Percentiles rank a stretch among this genome's conserved stretches.
These are phyloP conservation scores for Ocimum tenuiflorum DNA, from an alignment of 257 asterid genomes.

Conservation along the genomic window DNA sequence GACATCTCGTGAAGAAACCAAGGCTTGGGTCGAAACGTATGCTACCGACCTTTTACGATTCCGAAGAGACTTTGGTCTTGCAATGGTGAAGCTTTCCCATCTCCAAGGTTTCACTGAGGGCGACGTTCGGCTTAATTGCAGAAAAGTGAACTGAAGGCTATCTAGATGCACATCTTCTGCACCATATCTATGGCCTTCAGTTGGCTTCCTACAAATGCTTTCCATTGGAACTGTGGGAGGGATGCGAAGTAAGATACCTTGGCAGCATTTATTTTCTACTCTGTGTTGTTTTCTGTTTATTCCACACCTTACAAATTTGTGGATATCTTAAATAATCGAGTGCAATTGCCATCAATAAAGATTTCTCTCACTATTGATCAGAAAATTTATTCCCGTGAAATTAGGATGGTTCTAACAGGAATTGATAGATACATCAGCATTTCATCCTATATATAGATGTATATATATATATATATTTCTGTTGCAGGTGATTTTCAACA, in stretches of 20 bases:
- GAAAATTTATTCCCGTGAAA: too few relatives aligned
- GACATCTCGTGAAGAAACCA: conserved; percentile 45
- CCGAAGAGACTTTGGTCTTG: conserved; percentile 44
- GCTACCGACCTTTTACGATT: conserved; percentile 52
- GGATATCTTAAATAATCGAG: background rate
- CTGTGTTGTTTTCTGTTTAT: background rate
- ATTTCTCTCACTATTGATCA: background rate
- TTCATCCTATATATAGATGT: too few relatives aligned
- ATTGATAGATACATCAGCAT: too few relatives aligned
- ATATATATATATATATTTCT: too few relatives aligned
- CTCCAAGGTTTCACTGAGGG: conserved; percentile 39
- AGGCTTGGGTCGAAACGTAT: conserved; percentile 50
- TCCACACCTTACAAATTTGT: background rate
- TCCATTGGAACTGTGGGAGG: background rate
- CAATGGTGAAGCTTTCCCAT: conserved; percentile 72
- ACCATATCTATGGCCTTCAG: too few relatives aligned
- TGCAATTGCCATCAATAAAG: too few relatives aligned
- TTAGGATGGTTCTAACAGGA: too few relatives aligned
- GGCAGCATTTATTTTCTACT: background rate
- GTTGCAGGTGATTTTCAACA: background rate
- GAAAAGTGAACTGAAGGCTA: conserved; percentile 32
- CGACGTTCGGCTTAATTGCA: conserved; percentile 52
- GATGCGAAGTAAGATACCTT: background rate
- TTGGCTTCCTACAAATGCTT: too few relatives aligned
- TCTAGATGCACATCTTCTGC: background rate